Conservation (phyloP, 495 filamentous ascomycete genomes). For the Penicillium mononematosum region DNA sequence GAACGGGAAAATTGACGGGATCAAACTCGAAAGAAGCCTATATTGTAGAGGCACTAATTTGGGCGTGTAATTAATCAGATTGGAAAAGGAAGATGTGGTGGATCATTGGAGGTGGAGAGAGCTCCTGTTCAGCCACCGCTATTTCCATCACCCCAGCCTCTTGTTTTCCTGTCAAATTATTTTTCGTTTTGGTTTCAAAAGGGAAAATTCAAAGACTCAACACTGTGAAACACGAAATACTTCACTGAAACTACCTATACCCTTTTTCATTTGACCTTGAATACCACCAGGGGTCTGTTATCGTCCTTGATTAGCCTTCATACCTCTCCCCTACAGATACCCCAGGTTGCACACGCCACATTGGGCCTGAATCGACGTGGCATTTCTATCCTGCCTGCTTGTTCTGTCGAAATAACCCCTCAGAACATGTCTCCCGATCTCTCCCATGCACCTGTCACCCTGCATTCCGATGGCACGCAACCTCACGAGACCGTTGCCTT, state of each 20-base stretch:
- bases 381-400: slow-evolving; percentile 29
- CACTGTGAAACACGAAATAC: slow-evolving; percentile 1
- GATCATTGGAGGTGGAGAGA: slow-evolving; percentile 19
- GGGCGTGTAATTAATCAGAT: slow-evolving; percentile 5
- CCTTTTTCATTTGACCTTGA: slow-evolving; percentile 4
- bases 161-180: slow-evolving; percentile 17
- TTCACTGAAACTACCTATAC: slow-evolving; percentile 7
- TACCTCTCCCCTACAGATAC: slow-evolving; percentile 15
- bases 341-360: slow-evolving; percentile 28
- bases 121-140: slow-evolving; percentile 29
- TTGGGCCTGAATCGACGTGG: slow-evolving; percentile 35
- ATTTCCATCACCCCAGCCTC: slow-evolving; percentile 33
- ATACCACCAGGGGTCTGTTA: neutral
- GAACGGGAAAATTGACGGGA: slow-evolving; percentile 7
- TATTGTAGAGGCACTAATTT: neutral
- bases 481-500: slow-evolving; percentile 29
- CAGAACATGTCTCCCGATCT: slow-evolving; percentile 22
- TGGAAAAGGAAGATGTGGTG: slow-evolving; percentile 19
- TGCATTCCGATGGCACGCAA: slow-evolving; percentile 32
- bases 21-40: slow-evolving; percentile 1
- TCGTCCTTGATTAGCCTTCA: slow-evolving; percentile 1
- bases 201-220: neutral
- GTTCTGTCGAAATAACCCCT: slow-evolving; percentile 12
- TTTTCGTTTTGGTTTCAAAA: slow-evolving; percentile 12
- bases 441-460: slow-evolving; percentile 20